These are phyloP conservation scores for Wickerhamiella occidentalis DNA, from an alignment of 805 yeast species.

Conservation along the genomic window DNA sequence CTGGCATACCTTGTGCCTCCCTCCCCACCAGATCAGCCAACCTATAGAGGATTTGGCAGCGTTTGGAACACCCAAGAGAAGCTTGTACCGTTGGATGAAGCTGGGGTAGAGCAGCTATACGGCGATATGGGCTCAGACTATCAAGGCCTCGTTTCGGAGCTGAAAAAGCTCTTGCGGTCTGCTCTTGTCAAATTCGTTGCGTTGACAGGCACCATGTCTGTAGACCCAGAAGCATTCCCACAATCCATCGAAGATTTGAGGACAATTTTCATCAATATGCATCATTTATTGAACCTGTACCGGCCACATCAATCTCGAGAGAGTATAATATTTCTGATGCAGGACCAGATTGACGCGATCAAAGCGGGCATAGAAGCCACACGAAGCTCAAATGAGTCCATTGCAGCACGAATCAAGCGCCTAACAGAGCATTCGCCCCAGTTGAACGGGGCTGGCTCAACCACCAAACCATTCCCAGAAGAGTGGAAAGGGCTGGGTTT, in stretches of 20 bases:
- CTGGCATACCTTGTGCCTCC: constrained; percentile 26
- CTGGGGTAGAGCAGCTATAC: constrained; percentile 71
- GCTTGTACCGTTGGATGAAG: constrained; percentile 59
- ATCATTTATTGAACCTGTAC: constrained; percentile 82
- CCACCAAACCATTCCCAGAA: background rate
- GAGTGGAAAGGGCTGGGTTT: constrained; percentile 17
- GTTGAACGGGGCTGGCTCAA: background rate
- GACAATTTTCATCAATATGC: constrained; percentile 72
- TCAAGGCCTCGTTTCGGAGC: constrained; percentile 34
- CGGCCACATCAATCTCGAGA: constrained; percentile 94
- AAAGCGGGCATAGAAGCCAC: constrained; percentile 26
- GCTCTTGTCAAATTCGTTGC: constrained; percentile 70
- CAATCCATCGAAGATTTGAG: constrained; percentile 67
- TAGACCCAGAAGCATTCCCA: constrained; percentile 54
- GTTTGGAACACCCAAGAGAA: constrained; percentile 71
- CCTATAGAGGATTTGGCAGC: constrained; percentile 80
- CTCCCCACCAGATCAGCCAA: constrained; percentile 31
- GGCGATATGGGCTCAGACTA: constrained; percentile 22
- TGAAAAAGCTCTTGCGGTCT: constrained; percentile 70
- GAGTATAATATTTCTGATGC: constrained; percentile 61
- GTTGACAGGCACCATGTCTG: constrained; percentile 61
- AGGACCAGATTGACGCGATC: constrained; percentile 43
- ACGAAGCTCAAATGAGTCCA: constrained; percentile 32
- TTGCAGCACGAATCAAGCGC: constrained; percentile 29
- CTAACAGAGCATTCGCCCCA: constrained; percentile 26